phyloP scores from a whole-genome alignment of 305 asterid genomes.

The Solanum hybrid region DNA sequence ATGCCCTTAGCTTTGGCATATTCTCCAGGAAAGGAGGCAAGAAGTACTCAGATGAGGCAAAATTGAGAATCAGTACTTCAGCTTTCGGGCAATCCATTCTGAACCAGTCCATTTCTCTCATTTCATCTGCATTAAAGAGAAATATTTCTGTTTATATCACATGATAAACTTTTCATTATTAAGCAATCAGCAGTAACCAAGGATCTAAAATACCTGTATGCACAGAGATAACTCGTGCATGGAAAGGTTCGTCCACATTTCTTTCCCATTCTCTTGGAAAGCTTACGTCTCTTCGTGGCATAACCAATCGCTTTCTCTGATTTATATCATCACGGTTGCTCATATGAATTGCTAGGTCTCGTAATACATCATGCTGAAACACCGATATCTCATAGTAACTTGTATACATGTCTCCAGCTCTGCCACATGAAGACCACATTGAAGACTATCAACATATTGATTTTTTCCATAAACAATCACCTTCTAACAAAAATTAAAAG shows the following conservation, averaged over 20 bases:
- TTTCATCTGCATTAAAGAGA: constrained; percentile 42
- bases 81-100: constrained; percentile 72
- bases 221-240: constrained; percentile 66
- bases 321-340: constrained; percentile 44
- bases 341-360: constrained; percentile 77
- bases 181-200: background rate
- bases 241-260: constrained; percentile 50
- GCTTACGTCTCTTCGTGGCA: constrained; percentile 71
- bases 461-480: background rate
- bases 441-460: background rate
- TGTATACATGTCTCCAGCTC: constrained; percentile 78
- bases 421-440: constrained; percentile 17
- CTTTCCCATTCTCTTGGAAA: constrained; percentile 92
- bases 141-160: background rate
- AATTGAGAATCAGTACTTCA: constrained; percentile 74
- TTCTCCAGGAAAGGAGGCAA: constrained; percentile 63
- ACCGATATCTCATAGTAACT: constrained; percentile 83
- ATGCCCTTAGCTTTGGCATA: constrained; percentile 78
- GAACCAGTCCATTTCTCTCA: constrained; percentile 71
- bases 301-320: constrained; percentile 53
- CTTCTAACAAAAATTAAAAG: background rate
- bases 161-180: background rate
- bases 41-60: constrained; percentile 47
- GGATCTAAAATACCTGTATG: constrained; percentile 56
- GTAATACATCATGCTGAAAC: constrained; percentile 74